These are phyloP conservation scores for Sinapis alba DNA, from an alignment of 441 rosid genomes.

Conservation along the genomic window DNA sequence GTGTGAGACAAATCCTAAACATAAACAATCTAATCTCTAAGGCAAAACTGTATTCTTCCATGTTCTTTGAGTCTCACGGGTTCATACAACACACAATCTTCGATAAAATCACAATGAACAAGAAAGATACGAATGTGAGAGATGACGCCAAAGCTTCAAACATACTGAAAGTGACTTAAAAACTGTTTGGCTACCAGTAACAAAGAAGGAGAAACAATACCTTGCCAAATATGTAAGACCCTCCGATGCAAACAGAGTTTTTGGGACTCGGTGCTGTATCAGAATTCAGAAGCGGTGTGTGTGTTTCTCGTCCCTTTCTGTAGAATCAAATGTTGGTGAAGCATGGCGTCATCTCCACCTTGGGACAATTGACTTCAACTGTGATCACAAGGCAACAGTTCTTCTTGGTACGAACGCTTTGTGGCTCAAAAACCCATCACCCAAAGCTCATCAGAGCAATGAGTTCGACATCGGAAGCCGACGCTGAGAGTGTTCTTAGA, in stretches of 20 bases:
- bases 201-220: too few relatives aligned
- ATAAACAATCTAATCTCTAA: too few relatives aligned
- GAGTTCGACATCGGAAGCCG: conserved; percentile 59
- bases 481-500: conserved; percentile 65
- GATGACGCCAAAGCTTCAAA: too few relatives aligned
- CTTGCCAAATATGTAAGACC: background rate
- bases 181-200: too few relatives aligned
- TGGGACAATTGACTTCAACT: conserved; percentile 42
- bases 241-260: background rate
- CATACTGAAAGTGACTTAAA: too few relatives aligned
- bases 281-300: conserved; percentile 24
- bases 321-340: conserved; percentile 52
- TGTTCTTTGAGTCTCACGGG: too few relatives aligned
- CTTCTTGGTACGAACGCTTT: conserved; percentile 58
- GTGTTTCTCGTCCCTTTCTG: background rate
- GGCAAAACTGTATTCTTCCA: too few relatives aligned
- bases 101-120: too few relatives aligned
- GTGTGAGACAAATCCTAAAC: too few relatives aligned
- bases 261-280: background rate
- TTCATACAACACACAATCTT: too few relatives aligned
- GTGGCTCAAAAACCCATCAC: conserved; percentile 34
- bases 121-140: too few relatives aligned
- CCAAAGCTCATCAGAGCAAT: conserved; percentile 45
- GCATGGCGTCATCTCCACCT: conserved; percentile 48
- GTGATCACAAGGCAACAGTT: conserved; percentile 73